Percentiles rank a stretch among this genome's conserved stretches.
Evolutionary conservation across 371 early-diverging fungal species (phyloP).

Genomic region (Mucor irregularis): DNA sequence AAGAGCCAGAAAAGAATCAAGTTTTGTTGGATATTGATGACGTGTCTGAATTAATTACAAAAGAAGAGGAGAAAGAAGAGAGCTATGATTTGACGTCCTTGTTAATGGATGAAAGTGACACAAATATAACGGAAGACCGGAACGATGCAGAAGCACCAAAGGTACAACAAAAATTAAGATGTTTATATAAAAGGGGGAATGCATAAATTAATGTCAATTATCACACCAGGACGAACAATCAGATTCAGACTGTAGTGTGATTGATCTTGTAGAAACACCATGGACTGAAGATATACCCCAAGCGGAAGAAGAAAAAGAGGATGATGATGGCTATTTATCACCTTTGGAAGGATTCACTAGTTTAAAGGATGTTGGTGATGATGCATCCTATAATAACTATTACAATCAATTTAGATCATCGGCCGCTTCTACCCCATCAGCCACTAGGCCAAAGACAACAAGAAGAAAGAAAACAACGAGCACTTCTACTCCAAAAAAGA

Average conservation of each 20-base stretch:
- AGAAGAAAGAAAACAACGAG: background rate
- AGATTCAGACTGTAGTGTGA: constrained; percentile 16
- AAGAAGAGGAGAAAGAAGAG: constrained; percentile 3
- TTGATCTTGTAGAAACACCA: constrained; percentile 13
- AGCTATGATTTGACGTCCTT: too few species aligned
- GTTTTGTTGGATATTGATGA: constrained; percentile 5
- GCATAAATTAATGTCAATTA: background rate
- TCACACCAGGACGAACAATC: background rate
- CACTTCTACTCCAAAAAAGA: background rate
- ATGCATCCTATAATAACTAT: background rate
- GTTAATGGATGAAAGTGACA: too few species aligned
- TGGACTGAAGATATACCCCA: background rate
- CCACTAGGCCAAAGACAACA: constrained; percentile 1
- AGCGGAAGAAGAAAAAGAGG: background rate
- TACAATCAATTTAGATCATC: too few species aligned
- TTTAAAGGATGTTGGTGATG: background rate
- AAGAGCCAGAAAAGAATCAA: background rate
- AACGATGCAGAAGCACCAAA: background rate
- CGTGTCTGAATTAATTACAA: constrained; percentile 6
- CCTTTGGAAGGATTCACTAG: constrained; percentile 26
- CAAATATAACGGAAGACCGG: too few species aligned
- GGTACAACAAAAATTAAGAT: background rate
- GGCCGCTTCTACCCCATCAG: background rate
- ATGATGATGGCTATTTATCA: constrained; percentile 19
- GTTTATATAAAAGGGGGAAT: background rate